phyloP scores from a whole-genome alignment of 139 green algal species.

The Closterium sp. region DNA sequence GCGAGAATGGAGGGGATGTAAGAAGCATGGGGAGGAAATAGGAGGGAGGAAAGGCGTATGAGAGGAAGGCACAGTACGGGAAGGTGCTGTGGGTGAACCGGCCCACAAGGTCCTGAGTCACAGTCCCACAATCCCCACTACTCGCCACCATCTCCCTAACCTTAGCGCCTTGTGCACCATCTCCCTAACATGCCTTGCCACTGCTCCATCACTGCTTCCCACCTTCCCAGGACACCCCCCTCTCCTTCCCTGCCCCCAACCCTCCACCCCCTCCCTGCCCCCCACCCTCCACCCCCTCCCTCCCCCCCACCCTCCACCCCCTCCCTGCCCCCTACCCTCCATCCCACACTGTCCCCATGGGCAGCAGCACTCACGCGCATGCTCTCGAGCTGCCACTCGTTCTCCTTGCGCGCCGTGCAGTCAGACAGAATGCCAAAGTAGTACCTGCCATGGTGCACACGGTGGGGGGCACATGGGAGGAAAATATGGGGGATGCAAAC shows the following conservation, averaged over 20 bases:
- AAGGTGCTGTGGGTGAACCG: neutral
- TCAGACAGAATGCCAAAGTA: constrained; percentile 45
- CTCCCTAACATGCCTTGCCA: too few relatives aligned
- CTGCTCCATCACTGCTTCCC: neutral
- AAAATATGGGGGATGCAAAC: too few relatives aligned
- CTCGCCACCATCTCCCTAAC: too few relatives aligned
- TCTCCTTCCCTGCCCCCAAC: neutral
- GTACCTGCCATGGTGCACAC: constrained; percentile 27
- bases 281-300: neutral
- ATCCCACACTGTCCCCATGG: neutral
- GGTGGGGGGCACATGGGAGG: too few relatives aligned
- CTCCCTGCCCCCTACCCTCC: neutral
- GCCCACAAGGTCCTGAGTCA: too few relatives aligned
- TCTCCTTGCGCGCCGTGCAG: constrained; percentile 24
- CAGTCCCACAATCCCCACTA: too few relatives aligned
- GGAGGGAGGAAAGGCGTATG: neutral
- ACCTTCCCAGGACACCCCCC: neutral
- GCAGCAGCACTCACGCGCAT: neutral
- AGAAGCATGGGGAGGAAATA: neutral
- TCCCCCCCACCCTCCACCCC: neutral
- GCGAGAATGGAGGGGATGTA: neutral
- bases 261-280: neutral
- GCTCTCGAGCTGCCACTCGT: constrained; percentile 21
- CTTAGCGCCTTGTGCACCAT: too few relatives aligned
- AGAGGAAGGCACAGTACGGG: too few relatives aligned